phyloP scores from a whole-genome alignment of 2,329 filamentous ascomycete species.

The Microdochium nivale region DNA sequence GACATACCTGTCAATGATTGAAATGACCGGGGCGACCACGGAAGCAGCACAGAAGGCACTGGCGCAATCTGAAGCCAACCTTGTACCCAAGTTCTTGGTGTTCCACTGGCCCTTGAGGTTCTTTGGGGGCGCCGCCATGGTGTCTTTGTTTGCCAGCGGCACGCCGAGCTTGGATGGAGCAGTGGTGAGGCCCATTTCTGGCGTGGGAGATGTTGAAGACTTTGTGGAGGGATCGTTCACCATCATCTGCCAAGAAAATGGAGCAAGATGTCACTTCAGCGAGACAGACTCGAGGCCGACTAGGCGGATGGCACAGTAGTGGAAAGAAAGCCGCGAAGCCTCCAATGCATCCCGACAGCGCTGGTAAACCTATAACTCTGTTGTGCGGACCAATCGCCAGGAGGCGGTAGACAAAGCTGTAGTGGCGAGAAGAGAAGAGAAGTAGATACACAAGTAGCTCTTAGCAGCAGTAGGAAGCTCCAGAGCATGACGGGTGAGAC shows the following conservation, averaged over 20 bases:
- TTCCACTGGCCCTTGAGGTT: slow-evolving; percentile 50
- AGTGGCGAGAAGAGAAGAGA: too few species aligned
- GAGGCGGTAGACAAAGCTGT: too few species aligned
- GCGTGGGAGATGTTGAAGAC: neutral
- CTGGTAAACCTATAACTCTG: too few species aligned
- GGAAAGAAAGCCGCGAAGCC: too few species aligned
- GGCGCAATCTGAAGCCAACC: slow-evolving; percentile 59
- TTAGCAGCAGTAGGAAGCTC: too few species aligned
- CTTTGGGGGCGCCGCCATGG: neutral
- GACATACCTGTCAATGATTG: slow-evolving; percentile 72
- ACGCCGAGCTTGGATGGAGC: neutral
- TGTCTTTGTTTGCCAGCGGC: neutral
- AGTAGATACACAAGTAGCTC: too few species aligned
- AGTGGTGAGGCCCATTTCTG: neutral
- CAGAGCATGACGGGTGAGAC: too few species aligned
- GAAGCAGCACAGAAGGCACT: slow-evolving; percentile 65
- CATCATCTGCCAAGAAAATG: neutral
- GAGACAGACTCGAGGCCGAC: neutral
- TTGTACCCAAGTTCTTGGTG: slow-evolving; percentile 59
- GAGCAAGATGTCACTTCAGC: neutral
- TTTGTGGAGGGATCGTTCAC: neutral
- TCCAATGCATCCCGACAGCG: too few species aligned
- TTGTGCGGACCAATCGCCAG: too few species aligned
- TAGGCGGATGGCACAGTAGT: too few species aligned
- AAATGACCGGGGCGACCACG: slow-evolving; percentile 75